Evolutionary conservation across 331 rosid genomes (phyloP).

Genomic region (Quercus lobata): DNA sequence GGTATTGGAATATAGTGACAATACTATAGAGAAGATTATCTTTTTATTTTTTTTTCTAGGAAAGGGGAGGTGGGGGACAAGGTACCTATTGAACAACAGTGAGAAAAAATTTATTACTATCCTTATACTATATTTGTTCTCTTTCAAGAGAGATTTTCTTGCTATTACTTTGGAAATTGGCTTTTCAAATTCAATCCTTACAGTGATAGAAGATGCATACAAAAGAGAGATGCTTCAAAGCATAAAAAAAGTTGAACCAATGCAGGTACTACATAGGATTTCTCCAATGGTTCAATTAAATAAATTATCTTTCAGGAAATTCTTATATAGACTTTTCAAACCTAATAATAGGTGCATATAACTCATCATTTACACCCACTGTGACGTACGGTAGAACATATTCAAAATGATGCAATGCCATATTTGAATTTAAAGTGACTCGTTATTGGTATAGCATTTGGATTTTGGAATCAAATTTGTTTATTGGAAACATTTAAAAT

Average conservation of each 20-base stretch:
- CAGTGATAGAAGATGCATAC: not conserved
- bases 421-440: not conserved
- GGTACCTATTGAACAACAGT: too few species aligned
- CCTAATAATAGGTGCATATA: not conserved
- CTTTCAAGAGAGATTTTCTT: not conserved
- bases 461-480: not conserved
- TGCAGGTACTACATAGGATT: not conserved
- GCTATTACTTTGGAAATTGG: not conserved
- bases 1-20: too few species aligned
- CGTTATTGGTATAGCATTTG: not conserved
- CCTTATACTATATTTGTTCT: too few species aligned
- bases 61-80: too few species aligned
- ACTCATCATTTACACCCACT: not conserved
- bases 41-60: too few species aligned
- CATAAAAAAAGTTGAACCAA: not conserved
- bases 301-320: not conserved
- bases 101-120: too few species aligned
- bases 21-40: too few species aligned
- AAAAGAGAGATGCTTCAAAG: not conserved
- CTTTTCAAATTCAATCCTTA: not conserved
- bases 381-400: too few species aligned
- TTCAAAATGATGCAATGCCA: not conserved
- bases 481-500: not conserved
- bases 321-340: not conserved
- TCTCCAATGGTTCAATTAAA: not conserved